A percentile compares a stretch with the other conserved stretches of the same genome.
Conservation (phyloP, 108 stramenopile genomes). For the Schizochytrium sp. region DNA sequence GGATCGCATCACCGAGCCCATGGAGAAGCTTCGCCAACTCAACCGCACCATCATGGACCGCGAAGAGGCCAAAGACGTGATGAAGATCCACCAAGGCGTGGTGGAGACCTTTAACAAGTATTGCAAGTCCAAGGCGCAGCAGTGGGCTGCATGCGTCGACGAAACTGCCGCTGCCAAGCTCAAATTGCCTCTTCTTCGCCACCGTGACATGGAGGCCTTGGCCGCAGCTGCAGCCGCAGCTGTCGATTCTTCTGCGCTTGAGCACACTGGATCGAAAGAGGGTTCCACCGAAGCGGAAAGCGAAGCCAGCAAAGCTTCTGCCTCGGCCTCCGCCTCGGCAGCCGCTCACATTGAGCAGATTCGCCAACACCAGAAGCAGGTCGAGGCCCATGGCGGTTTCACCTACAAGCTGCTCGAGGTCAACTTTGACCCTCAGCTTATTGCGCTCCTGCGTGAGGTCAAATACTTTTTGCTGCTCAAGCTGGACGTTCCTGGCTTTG, state of each 20-base stretch:
- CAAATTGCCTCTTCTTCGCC: constrained; percentile 60
- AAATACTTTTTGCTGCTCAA: constrained; percentile 73
- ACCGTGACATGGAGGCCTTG: constrained; percentile 25
- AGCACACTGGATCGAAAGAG: background rate
- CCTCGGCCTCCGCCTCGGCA: background rate
- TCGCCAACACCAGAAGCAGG: background rate
- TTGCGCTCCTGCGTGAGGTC: constrained; percentile 71
- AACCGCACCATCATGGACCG: constrained; percentile 69
- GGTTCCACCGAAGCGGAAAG: background rate
- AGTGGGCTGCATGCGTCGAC: constrained; percentile 71
- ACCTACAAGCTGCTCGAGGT: constrained; percentile 55
- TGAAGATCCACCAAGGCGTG: constrained; percentile 57
- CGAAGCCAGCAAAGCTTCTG: background rate
- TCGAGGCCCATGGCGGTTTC: background rate
- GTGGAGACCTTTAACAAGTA: constrained; percentile 64
- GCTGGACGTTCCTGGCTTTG: constrained; percentile 64
- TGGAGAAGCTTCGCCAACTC: constrained; percentile 66
- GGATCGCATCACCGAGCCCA: constrained; percentile 68
- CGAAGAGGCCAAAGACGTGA: constrained; percentile 79
- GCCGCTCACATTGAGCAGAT: background rate
- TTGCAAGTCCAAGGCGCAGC: constrained; percentile 62
- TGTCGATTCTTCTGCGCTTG: background rate
- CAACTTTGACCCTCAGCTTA: constrained; percentile 79
- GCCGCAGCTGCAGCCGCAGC: background rate
- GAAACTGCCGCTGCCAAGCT: constrained; percentile 63